phyloP scores from a whole-genome alignment of 257 asterid species.

The Plantago elongata region DNA sequence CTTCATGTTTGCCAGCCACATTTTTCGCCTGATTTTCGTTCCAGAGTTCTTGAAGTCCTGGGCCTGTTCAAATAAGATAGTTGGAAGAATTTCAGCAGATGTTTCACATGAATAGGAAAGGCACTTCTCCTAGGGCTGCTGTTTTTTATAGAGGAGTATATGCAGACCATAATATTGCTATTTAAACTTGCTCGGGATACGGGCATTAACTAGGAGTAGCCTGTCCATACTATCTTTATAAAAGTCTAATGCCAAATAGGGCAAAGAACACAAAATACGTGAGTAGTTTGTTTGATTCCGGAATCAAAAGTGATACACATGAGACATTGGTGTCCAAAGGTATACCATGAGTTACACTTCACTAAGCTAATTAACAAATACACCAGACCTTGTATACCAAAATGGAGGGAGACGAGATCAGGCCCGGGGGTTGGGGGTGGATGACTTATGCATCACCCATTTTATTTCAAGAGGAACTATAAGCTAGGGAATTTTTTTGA shows the following conservation, averaged over 20 bases:
- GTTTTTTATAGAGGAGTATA: neutral
- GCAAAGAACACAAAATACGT: no score
- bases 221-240: no score
- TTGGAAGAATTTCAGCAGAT: neutral
- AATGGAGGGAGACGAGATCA: neutral
- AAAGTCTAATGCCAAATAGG: no score
- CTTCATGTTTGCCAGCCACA: conserved; percentile 95
- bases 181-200: no score
- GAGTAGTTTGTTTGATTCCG: no score
- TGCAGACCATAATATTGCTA: neutral
- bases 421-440: no score
- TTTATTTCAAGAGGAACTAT: no score
- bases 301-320: neutral
- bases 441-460: no score
- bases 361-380: neutral
- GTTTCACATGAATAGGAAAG: neutral
- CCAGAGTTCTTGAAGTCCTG: conserved; percentile 74
- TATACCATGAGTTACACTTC: no score
- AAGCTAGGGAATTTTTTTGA: no score
- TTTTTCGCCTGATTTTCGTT: conserved; percentile 66
- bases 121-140: neutral
- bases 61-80: conserved; percentile 45
- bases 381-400: neutral
- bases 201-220: no score
- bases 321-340: no score